Percentiles rank a stretch among this genome's conserved stretches.
These are phyloP conservation scores for Jaapia argillacea DNA, from an alignment of 768 basidiomycete genomes.

Conservation along the genomic window DNA sequence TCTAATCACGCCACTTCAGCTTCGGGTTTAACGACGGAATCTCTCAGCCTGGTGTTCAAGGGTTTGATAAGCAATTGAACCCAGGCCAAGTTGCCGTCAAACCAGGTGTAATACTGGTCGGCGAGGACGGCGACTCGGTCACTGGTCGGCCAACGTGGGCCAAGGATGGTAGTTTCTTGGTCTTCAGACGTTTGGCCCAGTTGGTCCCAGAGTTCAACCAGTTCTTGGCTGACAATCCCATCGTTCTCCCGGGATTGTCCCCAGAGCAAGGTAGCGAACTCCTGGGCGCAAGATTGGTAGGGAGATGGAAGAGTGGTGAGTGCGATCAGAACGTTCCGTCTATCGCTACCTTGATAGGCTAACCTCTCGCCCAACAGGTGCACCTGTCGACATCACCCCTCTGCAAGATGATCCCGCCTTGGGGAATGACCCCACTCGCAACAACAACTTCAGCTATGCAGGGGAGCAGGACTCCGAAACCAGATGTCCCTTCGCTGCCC, in stretches of 20 bases:
- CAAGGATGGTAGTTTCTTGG: constrained; percentile 20
- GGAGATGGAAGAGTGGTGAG: constrained; percentile 26
- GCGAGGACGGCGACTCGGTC: constrained; percentile 9
- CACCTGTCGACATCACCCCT: constrained; percentile 19
- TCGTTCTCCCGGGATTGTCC: constrained; percentile 11
- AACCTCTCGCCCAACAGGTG: too few species aligned
- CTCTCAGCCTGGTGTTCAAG: constrained; percentile 21
- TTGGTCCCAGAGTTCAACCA: constrained; percentile 25
- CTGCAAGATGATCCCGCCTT: constrained; percentile 15
- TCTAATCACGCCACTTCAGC: too few species aligned
- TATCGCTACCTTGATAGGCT: constrained; percentile 9
- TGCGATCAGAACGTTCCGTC: too few species aligned
- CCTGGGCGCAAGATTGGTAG: constrained; percentile 22
- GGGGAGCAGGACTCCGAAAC: constrained; percentile 15
- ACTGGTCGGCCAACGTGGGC: constrained; percentile 23
- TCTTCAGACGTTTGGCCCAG: constrained; percentile 21
- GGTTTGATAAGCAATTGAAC: constrained; percentile 9
- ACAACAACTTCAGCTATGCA: constrained; percentile 20
- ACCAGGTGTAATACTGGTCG: constrained; percentile 18
- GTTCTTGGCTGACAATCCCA: constrained; percentile 15
- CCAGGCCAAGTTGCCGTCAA: constrained; percentile 15
- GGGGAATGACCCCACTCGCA: constrained; percentile 15
- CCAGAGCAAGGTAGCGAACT: constrained; percentile 14
- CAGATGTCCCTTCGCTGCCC: constrained; percentile 22
- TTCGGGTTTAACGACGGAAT: constrained; percentile 22